Conservation (phyloP, 352 stramenopile species). For the Phytophthora aleatoria region DNA sequence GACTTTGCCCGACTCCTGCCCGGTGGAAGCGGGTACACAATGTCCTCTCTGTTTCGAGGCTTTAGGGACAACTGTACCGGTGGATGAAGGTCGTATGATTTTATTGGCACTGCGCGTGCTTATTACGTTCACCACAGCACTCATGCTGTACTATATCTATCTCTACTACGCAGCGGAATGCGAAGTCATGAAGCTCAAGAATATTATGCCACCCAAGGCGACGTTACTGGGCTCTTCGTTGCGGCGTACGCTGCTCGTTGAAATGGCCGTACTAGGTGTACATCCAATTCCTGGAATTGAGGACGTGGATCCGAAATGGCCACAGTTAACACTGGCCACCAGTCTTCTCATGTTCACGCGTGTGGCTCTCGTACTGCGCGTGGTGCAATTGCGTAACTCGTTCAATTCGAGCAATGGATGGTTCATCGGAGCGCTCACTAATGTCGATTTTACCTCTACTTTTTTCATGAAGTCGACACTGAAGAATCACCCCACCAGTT, state of each 20-base stretch:
- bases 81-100: conserved; percentile 64
- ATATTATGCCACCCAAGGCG: conserved; percentile 72
- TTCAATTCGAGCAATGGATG: conserved; percentile 85
- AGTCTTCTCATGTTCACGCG: conserved; percentile 71
- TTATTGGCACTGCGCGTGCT: conserved; percentile 66
- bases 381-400: conserved; percentile 66
- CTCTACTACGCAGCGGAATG: conserved; percentile 69
- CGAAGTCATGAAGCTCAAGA: conserved; percentile 83
- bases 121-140: conserved; percentile 64
- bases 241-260: conserved; percentile 47
- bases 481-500: conserved; percentile 66
- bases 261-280: conserved; percentile 57
- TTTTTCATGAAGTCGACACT: conserved; percentile 84
- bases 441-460: conserved; percentile 70
- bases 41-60: conserved; percentile 49
- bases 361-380: conserved; percentile 55
- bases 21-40: conserved; percentile 31
- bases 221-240: conserved; percentile 68
- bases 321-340: conserved; percentile 55
- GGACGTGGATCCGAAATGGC: conserved; percentile 61
- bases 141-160: conserved; percentile 78
- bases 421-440: conserved; percentile 82
- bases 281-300: conserved; percentile 77
- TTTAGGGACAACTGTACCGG: conserved; percentile 37
- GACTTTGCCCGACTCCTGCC: conserved; percentile 39